Conservation (phyloP, 768 basidiomycete genomes). For the Ramaria sp. region DNA sequence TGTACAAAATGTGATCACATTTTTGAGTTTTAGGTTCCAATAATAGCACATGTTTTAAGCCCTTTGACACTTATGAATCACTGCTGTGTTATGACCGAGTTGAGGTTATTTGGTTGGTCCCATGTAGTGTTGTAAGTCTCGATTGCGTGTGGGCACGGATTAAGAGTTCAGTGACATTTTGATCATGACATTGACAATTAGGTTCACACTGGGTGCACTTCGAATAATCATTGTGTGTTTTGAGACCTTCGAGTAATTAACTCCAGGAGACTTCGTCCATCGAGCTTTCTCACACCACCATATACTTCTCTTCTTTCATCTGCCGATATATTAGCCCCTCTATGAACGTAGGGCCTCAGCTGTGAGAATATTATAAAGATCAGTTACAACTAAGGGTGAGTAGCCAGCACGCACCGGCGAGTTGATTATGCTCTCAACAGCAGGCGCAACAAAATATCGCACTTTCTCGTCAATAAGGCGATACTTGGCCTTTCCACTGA, state of each 20-base stretch:
- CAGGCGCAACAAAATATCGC: conserved; percentile 75
- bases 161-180: no score
- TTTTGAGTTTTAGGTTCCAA: no score
- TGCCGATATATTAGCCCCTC: conserved; percentile 27
- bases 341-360: conserved; percentile 64
- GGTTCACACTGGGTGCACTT: neutral
- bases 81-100: no score
- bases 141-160: no score
- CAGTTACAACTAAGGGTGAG: neutral
- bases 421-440: conserved; percentile 46
- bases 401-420: conserved; percentile 37
- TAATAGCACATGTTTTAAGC: no score
- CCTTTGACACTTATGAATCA: no score
- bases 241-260: neutral
- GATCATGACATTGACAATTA: no score
- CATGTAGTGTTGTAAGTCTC: no score
- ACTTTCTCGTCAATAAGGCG: conserved; percentile 75
- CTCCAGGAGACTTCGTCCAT: conserved; percentile 1
- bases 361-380: conserved; percentile 17
- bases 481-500: conserved; percentile 66
- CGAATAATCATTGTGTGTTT: neutral
- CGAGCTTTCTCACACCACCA: conserved; percentile 11
- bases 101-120: no score
- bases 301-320: conserved; percentile 20
- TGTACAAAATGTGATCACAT: no score